A percentile compares a stretch with the other conserved stretches of the same genome.
These are phyloP conservation scores for Sesbania bispinosa DNA, from an alignment of 306 rosid genomes.

Conservation along the genomic window DNA sequence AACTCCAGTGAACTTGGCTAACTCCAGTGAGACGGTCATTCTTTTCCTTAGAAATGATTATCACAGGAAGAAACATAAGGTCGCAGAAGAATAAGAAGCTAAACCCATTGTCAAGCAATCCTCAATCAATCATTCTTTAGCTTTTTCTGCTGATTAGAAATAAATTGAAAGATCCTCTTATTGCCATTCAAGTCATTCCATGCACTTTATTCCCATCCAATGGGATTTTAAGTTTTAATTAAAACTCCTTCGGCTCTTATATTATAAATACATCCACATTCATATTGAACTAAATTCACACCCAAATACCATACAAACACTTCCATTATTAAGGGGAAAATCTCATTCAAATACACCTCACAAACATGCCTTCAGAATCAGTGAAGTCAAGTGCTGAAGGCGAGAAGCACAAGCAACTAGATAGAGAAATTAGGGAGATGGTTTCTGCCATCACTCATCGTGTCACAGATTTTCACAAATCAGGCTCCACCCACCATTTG, in stretches of 20 bases:
- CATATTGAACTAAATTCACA: not conserved
- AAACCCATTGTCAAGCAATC: conserved; percentile 48
- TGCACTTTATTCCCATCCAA: conserved; percentile 32
- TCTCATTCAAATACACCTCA: not conserved
- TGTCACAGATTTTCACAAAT: conserved; percentile 46
- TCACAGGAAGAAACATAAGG: conserved; percentile 19
- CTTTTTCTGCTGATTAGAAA: conserved; percentile 13
- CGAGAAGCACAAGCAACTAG: conserved; percentile 47
- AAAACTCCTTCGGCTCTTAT: too few relatives aligned
- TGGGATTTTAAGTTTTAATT: too few relatives aligned
- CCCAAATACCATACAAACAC: not conserved
- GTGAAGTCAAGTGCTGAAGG: conserved; percentile 27
- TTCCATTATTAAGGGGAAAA: too few relatives aligned
- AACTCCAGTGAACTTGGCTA: too few relatives aligned
- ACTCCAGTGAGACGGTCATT: too few relatives aligned
- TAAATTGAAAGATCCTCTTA: conserved; percentile 26
- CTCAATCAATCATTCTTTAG: conserved; percentile 19
- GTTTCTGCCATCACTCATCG: conserved; percentile 59
- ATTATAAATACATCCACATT: conserved; percentile 10
- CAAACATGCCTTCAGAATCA: conserved; percentile 46
- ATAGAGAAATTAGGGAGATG: conserved; percentile 67
- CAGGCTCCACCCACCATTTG: conserved; percentile 37
- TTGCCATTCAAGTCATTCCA: conserved; percentile 44
- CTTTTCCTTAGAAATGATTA: too few relatives aligned
- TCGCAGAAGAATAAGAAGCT: conserved; percentile 22